Evolutionary conservation across 192 early-diverging fungal genomes (phyloP).

Genomic region (Dispira simplex): DNA sequence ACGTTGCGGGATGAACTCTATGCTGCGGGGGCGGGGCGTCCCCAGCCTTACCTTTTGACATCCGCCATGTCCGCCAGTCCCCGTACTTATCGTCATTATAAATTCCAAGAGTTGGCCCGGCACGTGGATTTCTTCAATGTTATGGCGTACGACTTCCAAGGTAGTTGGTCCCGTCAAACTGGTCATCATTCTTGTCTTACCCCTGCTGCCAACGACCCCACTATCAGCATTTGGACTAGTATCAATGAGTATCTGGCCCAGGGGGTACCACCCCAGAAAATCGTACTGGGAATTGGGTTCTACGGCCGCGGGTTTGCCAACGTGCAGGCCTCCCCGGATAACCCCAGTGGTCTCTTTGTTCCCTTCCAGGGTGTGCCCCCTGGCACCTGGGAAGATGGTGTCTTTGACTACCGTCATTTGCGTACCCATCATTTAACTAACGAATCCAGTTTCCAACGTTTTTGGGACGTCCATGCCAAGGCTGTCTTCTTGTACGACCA

Average conservation of each 20-base stretch:
- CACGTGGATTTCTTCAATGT: slow-evolving; percentile 70
- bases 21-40: slow-evolving; percentile 18
- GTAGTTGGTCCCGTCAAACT: slow-evolving; percentile 41
- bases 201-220: slow-evolving; percentile 36
- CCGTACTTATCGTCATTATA: slow-evolving; percentile 40
- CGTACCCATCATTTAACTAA: slow-evolving; percentile 26
- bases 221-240: slow-evolving; percentile 39
- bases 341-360: slow-evolving; percentile 38
- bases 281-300: slow-evolving; percentile 81
- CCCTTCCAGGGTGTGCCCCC: slow-evolving; percentile 52
- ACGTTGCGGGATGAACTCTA: slow-evolving; percentile 57
- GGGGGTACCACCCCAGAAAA: slow-evolving; percentile 67
- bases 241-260: slow-evolving; percentile 49
- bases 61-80: slow-evolving; percentile 51
- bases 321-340: slow-evolving; percentile 33
- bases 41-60: slow-evolving; percentile 40
- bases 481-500: slow-evolving; percentile 74
- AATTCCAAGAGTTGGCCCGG: slow-evolving; percentile 40
- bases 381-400: slow-evolving; percentile 81
- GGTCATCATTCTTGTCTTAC: slow-evolving; percentile 85
- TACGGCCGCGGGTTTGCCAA: slow-evolving; percentile 91
- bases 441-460: slow-evolving; percentile 36
- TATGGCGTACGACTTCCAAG: slow-evolving; percentile 81
- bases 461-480: slow-evolving; percentile 60
- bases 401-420: slow-evolving; percentile 79